Conservation (phyloP, 2,329 filamentous ascomycete species). For the Sporothrix variecibatus region DNA sequence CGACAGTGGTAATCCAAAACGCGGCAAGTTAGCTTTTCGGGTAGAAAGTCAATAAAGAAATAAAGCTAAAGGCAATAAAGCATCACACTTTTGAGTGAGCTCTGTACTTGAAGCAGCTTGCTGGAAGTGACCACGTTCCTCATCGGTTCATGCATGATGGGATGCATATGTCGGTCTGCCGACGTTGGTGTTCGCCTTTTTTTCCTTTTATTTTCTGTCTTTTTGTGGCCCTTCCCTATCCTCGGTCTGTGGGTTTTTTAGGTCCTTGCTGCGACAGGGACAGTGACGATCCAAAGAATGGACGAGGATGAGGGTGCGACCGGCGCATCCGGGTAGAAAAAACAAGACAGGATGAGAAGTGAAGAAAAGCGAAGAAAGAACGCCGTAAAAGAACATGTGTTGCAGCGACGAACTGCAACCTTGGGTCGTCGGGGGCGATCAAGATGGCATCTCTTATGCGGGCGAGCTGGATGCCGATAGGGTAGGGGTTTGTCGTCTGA, state of each 20-base stretch:
- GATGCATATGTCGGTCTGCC: neutral
- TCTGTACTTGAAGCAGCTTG: neutral
- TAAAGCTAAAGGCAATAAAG: neutral
- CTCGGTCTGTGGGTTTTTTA: conserved; percentile 11
- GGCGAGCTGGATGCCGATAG: conserved; percentile 7
- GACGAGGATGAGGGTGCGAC: neutral
- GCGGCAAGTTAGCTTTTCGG: neutral
- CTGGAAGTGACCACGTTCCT: neutral
- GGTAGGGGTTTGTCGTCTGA: neutral
- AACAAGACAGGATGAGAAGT: neutral
- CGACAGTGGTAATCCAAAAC: neutral
- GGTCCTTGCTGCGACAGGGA: conserved; percentile 9
- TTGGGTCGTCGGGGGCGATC: conserved; percentile 18
- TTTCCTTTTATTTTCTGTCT: neutral
- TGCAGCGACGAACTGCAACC: neutral
- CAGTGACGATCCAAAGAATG: neutral
- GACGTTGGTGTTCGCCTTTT: neutral
- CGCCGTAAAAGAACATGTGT: neutral
- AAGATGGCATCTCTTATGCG: conserved; percentile 20
- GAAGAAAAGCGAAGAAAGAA: neutral
- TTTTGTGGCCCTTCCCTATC: neutral
- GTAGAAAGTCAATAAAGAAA: too few relatives aligned
- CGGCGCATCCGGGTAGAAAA: neutral
- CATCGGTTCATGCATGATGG: neutral
- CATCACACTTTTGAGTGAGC: neutral